These are phyloP conservation scores for Protomyces macrosporus DNA, from an alignment of 1,139 yeast species.

Conservation along the genomic window DNA sequence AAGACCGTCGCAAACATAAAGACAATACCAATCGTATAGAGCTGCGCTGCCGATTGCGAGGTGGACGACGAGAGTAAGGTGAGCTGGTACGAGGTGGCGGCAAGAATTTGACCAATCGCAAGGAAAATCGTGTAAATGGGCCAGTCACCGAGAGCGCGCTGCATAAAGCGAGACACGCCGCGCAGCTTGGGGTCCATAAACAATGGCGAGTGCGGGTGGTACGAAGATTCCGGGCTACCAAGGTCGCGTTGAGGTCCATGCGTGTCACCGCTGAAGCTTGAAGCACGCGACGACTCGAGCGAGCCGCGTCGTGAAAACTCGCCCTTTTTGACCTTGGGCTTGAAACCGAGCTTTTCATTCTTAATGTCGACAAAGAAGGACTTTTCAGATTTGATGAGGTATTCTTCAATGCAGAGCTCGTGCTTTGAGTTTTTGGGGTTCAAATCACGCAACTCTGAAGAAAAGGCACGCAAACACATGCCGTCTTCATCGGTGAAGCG, in stretches of 20 bases:
- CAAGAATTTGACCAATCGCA: conserved; percentile 29
- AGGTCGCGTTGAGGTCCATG: conserved; percentile 10
- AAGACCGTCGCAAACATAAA: conserved; percentile 25
- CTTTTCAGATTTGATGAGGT: conserved; percentile 26
- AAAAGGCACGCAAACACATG: conserved; percentile 25
- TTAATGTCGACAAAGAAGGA: conserved; percentile 21
- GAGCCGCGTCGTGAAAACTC: conserved; percentile 22
- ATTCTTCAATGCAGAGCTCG: conserved; percentile 28
- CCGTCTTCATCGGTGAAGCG: conserved; percentile 28
- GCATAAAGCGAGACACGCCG: conserved; percentile 22
- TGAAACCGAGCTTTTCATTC: conserved; percentile 25
- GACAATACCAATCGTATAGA: conserved; percentile 25
- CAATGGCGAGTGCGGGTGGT: conserved; percentile 4
- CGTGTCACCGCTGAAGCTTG: conserved; percentile 22
- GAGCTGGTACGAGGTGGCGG: conserved; percentile 28
- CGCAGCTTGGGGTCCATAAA: conserved; percentile 10
- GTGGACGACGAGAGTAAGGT: conserved; percentile 26
- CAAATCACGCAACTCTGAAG: conserved; percentile 22
- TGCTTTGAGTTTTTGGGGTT: conserved; percentile 26
- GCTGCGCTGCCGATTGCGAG: conserved; percentile 23
- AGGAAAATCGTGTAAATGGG: conserved; percentile 27
- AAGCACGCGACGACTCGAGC: conserved; percentile 21
- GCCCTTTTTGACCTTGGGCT: conserved; percentile 21
- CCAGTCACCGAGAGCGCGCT: conserved; percentile 26
- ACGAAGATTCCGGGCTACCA: conserved; percentile 21